Percentiles rank a stretch among this genome's conserved stretches.
phyloP scores from a whole-genome alignment of 2,329 filamentous ascomycete species.

The Cytospora mali region DNA sequence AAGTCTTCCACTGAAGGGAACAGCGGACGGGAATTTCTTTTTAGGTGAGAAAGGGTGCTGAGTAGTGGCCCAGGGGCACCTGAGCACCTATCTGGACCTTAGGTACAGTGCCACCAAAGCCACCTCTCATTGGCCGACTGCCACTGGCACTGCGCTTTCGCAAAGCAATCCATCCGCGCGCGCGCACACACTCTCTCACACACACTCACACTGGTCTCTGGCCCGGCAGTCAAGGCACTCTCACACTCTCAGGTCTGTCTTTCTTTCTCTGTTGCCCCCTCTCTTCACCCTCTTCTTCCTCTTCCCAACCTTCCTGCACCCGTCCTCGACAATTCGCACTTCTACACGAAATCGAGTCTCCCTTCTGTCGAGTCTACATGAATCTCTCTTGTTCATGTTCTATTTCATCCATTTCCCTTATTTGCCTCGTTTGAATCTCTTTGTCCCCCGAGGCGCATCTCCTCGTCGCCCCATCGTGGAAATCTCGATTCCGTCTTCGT shows the following conservation, averaged over 20 bases:
- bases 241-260: constrained; percentile 24
- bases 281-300: constrained; percentile 26
- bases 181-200: constrained; percentile 11
- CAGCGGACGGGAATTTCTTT: neutral
- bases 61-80: neutral
- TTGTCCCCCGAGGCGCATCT: constrained; percentile 38
- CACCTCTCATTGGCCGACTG: neutral
- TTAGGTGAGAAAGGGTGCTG: neutral
- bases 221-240: constrained; percentile 1
- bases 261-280: constrained; percentile 25
- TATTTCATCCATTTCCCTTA: constrained; percentile 26
- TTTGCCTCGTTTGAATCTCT: constrained; percentile 33
- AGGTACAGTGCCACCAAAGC: neutral
- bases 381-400: constrained; percentile 28
- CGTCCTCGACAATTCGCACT: constrained; percentile 25
- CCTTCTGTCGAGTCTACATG: constrained; percentile 25
- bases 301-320: constrained; percentile 23
- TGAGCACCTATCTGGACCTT: neutral
- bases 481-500: constrained; percentile 30
- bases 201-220: constrained; percentile 12
- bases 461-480: constrained; percentile 32
- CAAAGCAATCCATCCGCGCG: constrained; percentile 8
- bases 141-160: neutral
- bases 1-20: neutral
- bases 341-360: constrained; percentile 14